phyloP scores from a whole-genome alignment of 2,329 filamentous ascomycete species.

The Colletotrichum siamense region DNA sequence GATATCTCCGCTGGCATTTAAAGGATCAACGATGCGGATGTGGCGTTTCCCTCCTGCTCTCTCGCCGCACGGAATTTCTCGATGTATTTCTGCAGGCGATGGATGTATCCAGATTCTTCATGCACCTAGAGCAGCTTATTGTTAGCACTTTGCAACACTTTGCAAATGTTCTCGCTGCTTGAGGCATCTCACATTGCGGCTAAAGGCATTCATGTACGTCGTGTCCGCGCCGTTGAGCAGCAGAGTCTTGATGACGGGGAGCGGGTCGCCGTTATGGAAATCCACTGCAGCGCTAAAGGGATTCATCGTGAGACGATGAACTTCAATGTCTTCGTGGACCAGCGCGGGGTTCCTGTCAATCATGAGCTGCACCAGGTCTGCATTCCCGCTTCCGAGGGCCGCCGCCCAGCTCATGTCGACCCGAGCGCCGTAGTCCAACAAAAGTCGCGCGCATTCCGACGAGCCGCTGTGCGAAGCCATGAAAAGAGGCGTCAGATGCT shows the following conservation, averaged over 20 bases:
- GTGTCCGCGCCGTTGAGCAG: not conserved
- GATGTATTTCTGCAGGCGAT: not conserved
- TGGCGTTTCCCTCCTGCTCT: not conserved
- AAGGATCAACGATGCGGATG: not conserved
- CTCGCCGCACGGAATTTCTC: not conserved
- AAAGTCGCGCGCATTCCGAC: not conserved
- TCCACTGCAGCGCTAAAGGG: not conserved
- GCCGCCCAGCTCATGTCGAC: not conserved
- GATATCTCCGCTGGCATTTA: not conserved
- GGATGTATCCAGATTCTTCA: not conserved
- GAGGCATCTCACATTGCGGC: not conserved
- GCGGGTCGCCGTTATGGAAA: not conserved
- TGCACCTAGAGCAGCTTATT: not conserved
- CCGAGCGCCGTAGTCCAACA: not conserved
- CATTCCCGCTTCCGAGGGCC: not conserved
- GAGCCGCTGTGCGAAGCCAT: not conserved
- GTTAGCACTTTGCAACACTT: not conserved
- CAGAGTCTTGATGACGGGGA: not conserved
- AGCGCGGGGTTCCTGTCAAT: not conserved
- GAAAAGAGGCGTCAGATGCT: not conserved
- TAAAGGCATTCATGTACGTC: not conserved
- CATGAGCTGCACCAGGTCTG: not conserved
- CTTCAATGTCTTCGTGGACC: not conserved
- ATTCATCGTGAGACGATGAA: not conserved
- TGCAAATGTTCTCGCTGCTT: accelerated